These are phyloP conservation scores for Fusarium miscanthi DNA, from an alignment of 2,329 filamentous ascomycete species.

Conservation along the genomic window DNA sequence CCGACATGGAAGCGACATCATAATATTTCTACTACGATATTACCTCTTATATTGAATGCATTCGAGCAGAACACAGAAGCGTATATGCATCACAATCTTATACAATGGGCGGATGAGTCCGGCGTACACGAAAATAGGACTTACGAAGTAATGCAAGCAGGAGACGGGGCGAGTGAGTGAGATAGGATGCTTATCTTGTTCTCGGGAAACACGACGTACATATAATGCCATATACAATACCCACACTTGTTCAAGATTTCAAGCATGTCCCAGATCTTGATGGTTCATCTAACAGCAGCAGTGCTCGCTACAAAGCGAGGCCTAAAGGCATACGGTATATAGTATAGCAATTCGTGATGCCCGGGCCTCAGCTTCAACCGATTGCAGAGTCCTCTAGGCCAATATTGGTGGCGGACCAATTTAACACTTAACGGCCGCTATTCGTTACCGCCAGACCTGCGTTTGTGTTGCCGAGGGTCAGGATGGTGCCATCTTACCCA, in stretches of 20 bases:
- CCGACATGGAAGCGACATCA: constrained; percentile 11
- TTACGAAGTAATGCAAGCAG: constrained; percentile 38
- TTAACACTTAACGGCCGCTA: constrained; percentile 27
- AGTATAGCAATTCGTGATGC: neutral
- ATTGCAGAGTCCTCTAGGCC: neutral
- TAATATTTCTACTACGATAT: constrained; percentile 4
- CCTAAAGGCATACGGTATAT: neutral
- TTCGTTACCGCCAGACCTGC: constrained; percentile 12
- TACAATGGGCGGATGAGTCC: constrained; percentile 15
- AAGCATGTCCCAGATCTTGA: neutral
- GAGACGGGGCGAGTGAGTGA: constrained; percentile 3
- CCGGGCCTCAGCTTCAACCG: neutral
- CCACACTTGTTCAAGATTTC: constrained; percentile 35
- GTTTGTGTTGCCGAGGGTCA: constrained; percentile 3
- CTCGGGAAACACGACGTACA: constrained; percentile 20
- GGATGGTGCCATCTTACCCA: constrained; percentile 2
- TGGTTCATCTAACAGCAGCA: neutral
- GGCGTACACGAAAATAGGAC: constrained; percentile 30
- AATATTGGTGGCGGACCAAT: constrained; percentile 11
- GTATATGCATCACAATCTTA: constrained; percentile 17
- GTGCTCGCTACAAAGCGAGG: neutral
- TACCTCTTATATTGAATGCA: constrained; percentile 5
- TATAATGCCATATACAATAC: constrained; percentile 39
- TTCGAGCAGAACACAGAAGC: constrained; percentile 9
- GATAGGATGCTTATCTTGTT: constrained; percentile 20